A percentile compares a stretch with the other conserved stretches of the same genome.
Conservation (phyloP, 2,329 filamentous ascomycete species). For the Nigrospora osmanthi region DNA sequence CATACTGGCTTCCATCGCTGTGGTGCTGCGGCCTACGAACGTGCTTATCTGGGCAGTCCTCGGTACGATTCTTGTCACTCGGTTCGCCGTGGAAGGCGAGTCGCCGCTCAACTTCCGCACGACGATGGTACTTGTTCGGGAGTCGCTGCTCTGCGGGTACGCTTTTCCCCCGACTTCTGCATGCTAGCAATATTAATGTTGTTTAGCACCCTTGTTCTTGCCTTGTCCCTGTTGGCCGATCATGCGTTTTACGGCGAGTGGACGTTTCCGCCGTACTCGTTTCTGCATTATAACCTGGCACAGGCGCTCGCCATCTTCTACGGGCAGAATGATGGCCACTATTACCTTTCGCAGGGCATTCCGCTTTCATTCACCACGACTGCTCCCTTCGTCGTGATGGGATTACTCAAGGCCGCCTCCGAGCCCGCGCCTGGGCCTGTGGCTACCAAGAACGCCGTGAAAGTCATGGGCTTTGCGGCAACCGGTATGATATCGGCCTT, state of each 20-base stretch:
- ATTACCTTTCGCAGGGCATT: slow-evolving; percentile 85
- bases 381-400: slow-evolving; percentile 66
- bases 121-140: slow-evolving; percentile 48
- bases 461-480: slow-evolving; percentile 50
- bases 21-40: slow-evolving; percentile 85
- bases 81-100: slow-evolving; percentile 28
- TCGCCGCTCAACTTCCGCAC: slow-evolving; percentile 34
- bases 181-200: slow-evolving; percentile 3
- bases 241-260: slow-evolving; percentile 74
- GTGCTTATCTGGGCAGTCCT: slow-evolving; percentile 74
- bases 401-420: slow-evolving; percentile 45
- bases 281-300: slow-evolving; percentile 83
- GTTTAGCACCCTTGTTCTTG: slow-evolving; percentile 43
- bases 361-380: slow-evolving; percentile 79
- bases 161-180: slow-evolving; percentile 22
- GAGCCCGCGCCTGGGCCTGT: slow-evolving; percentile 24
- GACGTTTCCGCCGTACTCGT: slow-evolving; percentile 83
- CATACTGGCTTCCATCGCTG: slow-evolving; percentile 70
- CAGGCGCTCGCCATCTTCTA: slow-evolving; percentile 90
- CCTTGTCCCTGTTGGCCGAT: slow-evolving; percentile 60
- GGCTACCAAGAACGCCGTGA: slow-evolving; percentile 33
- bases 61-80: slow-evolving; percentile 41
- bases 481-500: slow-evolving; percentile 54
- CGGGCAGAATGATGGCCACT: slow-evolving; percentile 82
- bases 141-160: slow-evolving; percentile 55